Conservation (phyloP, 1,284 basidiomycete genomes). For the Marasmius tenuissimus region DNA sequence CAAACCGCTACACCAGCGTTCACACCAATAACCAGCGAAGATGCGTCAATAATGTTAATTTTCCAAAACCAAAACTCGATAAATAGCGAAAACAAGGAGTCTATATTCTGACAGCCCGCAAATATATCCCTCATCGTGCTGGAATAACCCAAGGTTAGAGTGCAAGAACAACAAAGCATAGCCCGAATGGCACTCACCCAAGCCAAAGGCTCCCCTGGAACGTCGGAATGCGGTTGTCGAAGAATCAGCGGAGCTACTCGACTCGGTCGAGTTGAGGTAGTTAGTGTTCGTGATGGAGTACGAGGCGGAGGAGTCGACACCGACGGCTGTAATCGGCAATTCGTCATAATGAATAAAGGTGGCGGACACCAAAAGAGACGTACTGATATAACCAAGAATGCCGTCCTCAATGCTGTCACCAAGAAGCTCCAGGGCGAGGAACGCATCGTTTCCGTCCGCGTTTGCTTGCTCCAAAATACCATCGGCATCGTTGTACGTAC, state of each 20-base stretch:
- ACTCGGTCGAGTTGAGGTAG: constrained; percentile 5
- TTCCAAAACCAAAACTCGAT: no score
- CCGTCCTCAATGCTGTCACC: constrained; percentile 6
- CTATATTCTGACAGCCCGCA: no score
- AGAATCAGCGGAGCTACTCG: background rate
- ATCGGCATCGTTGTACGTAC: constrained; percentile 27
- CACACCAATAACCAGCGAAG: no score
- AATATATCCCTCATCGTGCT: no score
- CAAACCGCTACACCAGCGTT: no score
- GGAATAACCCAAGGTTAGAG: no score
- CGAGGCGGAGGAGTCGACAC: constrained; percentile 2
- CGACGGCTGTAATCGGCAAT: constrained; percentile 1
- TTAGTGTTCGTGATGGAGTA: constrained; percentile 8
- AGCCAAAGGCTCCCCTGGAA: no score
- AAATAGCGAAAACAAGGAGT: no score
- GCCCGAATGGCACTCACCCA: no score
- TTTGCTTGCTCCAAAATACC: constrained; percentile 22
- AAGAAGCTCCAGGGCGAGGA: constrained; percentile 17
- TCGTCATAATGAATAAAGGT: background rate
- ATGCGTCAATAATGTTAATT: no score
- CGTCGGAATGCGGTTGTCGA: no score
- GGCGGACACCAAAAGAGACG: background rate
- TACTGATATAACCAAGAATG: constrained; percentile 8
- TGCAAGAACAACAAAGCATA: no score
- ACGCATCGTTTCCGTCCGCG: constrained; percentile 27